Base-by-base conservation (phyloP, 148 eudicot genomes). In the Oxyria digyna region DNA sequence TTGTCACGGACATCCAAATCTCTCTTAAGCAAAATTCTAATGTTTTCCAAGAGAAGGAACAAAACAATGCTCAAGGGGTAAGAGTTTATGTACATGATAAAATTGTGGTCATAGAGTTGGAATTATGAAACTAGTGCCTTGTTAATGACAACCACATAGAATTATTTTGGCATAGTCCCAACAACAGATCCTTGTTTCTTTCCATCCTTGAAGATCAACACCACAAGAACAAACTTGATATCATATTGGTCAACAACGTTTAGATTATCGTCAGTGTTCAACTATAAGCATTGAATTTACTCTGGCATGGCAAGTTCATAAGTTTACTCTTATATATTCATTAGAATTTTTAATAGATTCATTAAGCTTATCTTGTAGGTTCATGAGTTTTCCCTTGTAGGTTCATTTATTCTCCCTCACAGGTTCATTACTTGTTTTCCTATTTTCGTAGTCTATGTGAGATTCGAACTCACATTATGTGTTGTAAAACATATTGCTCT, bases 161-260 rank as follows among this genome's bases (percentile, higher is more conserved):
- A 94, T 66, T 94, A 92, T 81, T 88, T 94, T 7, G 98, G 98
- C 98, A 90, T 94, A 67, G 97, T 94, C 7, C 97, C 98, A 59
- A 83, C 77, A 18, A 94, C 71, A 14, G 81, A 69, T 11, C 75
- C 87, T 0, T 75, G 57, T 78, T 80, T 90, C 79, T 71, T 74
- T 33, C 98, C 98, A 77, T 90, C 85, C 78, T 90, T 90, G 81
- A 94, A 94, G 69, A 94, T 77, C 75, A 93, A 69, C 62, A 94
- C 97, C 73, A 88, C 91, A 2, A 97, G 98, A 21, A 94, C 97
- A 31, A 92, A 96, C 75, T 85, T 94, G 21, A 90, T 62, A 8
- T 88, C 89, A 52, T 88, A 90, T 62, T 80, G 72, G 71, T 83
- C 96, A 3, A 97, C 92, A 67, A 88, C 72, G 72, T 42, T 43